These are phyloP conservation scores for Mucor indicus DNA, from an alignment of 371 early-diverging fungal genomes.

Conservation along the genomic window DNA sequence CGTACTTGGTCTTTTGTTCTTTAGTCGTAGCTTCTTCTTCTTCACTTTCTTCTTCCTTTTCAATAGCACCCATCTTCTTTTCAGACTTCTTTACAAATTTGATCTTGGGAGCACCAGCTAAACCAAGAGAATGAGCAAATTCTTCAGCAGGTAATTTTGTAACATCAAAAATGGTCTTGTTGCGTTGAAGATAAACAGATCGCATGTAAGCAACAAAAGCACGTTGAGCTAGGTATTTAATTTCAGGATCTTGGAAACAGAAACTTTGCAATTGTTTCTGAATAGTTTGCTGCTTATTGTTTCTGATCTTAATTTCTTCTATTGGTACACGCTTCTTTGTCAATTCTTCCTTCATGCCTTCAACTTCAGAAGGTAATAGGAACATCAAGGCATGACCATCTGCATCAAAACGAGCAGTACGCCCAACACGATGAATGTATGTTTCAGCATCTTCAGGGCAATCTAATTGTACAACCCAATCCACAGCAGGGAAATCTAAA, in stretches of 20 bases:
- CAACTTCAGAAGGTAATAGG: constrained; percentile 83
- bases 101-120: constrained; percentile 93
- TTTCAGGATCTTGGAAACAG: constrained; percentile 91
- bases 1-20: constrained; percentile 72
- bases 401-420: constrained; percentile 94
- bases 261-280: constrained; percentile 80
- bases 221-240: constrained; percentile 94
- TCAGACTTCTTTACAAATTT: constrained; percentile 71
- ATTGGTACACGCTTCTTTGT: constrained; percentile 80
- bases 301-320: constrained; percentile 80
- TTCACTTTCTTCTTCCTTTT: constrained; percentile 36
- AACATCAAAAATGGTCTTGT: constrained; percentile 88
- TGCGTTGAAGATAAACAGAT: constrained; percentile 83
- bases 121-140: constrained; percentile 86
- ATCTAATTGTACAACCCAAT: constrained; percentile 98
- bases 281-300: constrained; percentile 73
- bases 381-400: constrained; percentile 85
- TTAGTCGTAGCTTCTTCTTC: constrained; percentile 29
- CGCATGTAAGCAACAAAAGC: constrained; percentile 94
- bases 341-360: constrained; percentile 75
- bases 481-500: constrained; percentile 97
- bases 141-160: constrained; percentile 80
- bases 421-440: constrained; percentile 98
- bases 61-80: constrained; percentile 27
- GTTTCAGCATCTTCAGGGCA: constrained; percentile 95